phyloP scores from a whole-genome alignment of 2,329 filamentous ascomycete species.

The Exophiala phaeomuriformis region DNA sequence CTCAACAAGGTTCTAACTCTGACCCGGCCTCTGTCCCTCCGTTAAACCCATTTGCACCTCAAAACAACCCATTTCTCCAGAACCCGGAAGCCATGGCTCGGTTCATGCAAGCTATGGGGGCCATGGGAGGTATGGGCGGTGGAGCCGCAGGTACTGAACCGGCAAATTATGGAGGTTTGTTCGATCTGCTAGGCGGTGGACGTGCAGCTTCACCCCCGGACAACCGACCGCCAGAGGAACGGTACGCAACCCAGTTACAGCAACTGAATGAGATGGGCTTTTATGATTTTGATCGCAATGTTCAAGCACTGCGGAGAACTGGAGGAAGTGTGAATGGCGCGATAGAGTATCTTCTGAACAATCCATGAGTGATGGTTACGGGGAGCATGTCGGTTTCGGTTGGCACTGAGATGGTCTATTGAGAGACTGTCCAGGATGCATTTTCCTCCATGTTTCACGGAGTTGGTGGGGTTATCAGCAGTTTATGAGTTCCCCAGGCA shows the following conservation, averaged over 20 bases:
- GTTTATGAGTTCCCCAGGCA: too few species aligned
- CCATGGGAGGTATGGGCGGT: constrained; percentile 36
- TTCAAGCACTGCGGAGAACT: constrained; percentile 76
- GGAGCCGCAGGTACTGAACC: constrained; percentile 30
- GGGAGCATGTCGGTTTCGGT: not conserved
- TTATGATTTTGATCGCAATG: constrained; percentile 89
- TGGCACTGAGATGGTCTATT: not conserved
- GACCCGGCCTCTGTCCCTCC: constrained; percentile 32
- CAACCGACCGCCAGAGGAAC: constrained; percentile 83
- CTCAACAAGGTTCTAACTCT: constrained; percentile 22
- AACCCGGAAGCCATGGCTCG: constrained; percentile 53
- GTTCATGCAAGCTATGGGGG: constrained; percentile 47
- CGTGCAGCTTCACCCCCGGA: constrained; percentile 57
- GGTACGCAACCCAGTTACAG: constrained; percentile 80
- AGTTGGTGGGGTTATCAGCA: too few species aligned
- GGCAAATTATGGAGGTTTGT: constrained; percentile 21
- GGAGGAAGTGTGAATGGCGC: constrained; percentile 90
- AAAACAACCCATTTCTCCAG: constrained; percentile 50
- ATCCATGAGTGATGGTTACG: constrained; percentile 13
- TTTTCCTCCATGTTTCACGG: too few species aligned
- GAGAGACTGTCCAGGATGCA: not conserved
- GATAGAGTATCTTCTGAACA: constrained; percentile 27
- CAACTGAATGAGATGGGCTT: constrained; percentile 99
- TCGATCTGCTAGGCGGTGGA: constrained; percentile 31
- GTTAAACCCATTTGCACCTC: constrained; percentile 26